Base-by-base conservation (phyloP, 371 early-diverging fungal species). In the Mucor plumbeus region DNA sequence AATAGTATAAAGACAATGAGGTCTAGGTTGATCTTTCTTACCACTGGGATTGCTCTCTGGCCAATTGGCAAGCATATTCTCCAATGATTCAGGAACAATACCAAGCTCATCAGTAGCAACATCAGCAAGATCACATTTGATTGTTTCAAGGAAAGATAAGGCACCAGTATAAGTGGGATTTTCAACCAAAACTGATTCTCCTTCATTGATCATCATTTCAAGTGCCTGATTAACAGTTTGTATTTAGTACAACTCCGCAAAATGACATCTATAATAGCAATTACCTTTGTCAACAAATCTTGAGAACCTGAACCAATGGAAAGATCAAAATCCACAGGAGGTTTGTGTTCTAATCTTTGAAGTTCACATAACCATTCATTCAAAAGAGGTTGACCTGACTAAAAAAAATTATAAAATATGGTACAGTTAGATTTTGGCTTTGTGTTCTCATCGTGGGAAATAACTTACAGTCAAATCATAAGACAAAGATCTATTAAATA, bases 141-240 rank as follows among this genome's bases (percentile, higher is more conserved):
- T 76, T 13, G 92, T 91, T 21, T 85, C 71, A 61, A 94, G 73
- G 73, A 88, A 91, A 0, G 93, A 85, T 13, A 93, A 75, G 7
- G 86, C 82, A 35, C 94, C 94, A 5, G 90, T 90, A 68, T 94
- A 94, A 5, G 91, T 84, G 4, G 94, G 94, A 0, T 85, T 78
- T 64, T 94, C 95, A 15, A 92, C 82, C 53, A 94, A 77, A 1
- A 94, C 40, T 1, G 85, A 79, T 33, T 87, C 87, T 7, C 90
- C 92, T 0, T 86, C 84, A 33, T 74, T 77, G 26, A 89, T 77
- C 39, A 92, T 72, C 90, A 91, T 89, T 59, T 93, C 91, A 34
- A 92, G 77, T 0, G 92, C 91, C 85, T 81, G 50, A 21, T 53
- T 31, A 10, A 6, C 17, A n/a, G 26, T 44, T 21, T 9, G 7